Conservation (phyloP, 2,329 filamentous ascomycete genomes). For the Cordyceps sp. region DNA sequence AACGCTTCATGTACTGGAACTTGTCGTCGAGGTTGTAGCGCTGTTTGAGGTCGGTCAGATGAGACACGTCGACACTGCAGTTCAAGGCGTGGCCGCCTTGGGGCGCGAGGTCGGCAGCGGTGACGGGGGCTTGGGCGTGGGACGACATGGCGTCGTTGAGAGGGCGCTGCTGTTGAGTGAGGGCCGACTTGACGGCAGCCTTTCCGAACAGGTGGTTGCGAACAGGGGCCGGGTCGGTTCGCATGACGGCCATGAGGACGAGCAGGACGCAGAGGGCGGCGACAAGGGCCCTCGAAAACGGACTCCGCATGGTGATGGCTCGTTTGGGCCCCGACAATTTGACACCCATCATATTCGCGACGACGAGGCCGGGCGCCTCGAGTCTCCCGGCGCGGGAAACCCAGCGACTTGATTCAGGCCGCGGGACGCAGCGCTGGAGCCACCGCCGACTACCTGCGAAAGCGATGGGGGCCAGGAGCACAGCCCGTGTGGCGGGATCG, state of each 20-base stretch:
- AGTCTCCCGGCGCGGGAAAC: too few relatives aligned
- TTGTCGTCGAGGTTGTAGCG: constrained; percentile 29
- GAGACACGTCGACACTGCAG: constrained; percentile 30
- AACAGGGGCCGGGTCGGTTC: constrained; percentile 23
- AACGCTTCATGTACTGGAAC: constrained; percentile 39
- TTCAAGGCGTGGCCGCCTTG: constrained; percentile 21
- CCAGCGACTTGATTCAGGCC: too few relatives aligned
- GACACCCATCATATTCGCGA: constrained; percentile 16
- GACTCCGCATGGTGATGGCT: constrained; percentile 31
- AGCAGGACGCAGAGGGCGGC: constrained; percentile 25
- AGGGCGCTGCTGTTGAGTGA: constrained; percentile 13
- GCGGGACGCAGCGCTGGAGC: too few relatives aligned
- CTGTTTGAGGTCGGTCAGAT: constrained; percentile 26
- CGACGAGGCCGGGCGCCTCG: not conserved
- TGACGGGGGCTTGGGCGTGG: constrained; percentile 4
- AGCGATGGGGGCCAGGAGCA: too few relatives aligned
- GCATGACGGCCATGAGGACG: constrained; percentile 23
- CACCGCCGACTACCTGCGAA: too few relatives aligned
- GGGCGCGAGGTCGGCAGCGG: constrained; percentile 4
- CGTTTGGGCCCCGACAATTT: constrained; percentile 19
- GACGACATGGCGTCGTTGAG: constrained; percentile 9
- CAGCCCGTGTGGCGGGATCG: too few relatives aligned
- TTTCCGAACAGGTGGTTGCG: constrained; percentile 22
- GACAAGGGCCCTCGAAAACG: constrained; percentile 26
- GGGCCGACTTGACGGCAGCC: constrained; percentile 11